Conservation (phyloP, 2,329 filamentous ascomycete genomes). For the Tolypocladium tropicale region DNA sequence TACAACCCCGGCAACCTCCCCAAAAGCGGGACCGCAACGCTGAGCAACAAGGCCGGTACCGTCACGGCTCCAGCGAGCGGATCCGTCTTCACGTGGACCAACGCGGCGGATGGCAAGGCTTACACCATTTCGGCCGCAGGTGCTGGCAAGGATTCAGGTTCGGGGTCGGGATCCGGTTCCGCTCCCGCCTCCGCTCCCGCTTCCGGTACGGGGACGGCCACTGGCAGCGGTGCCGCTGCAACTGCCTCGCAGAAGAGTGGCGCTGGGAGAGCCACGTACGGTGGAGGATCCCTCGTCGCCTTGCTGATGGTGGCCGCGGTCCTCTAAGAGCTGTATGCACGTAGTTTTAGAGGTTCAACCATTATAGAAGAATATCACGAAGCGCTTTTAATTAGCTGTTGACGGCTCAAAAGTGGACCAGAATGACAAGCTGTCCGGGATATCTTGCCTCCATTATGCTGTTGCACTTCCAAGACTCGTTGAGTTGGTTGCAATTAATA, state of each 20-base stretch:
- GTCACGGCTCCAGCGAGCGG: background rate
- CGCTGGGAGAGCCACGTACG: background rate
- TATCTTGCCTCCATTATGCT: too few species aligned
- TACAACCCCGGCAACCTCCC: background rate
- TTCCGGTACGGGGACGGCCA: background rate
- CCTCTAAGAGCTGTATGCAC: background rate
- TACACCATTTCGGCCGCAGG: background rate
- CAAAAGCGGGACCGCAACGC: background rate
- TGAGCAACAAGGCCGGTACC: background rate
- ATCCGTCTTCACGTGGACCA: background rate
- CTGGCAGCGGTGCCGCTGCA: background rate
- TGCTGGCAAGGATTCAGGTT: background rate
- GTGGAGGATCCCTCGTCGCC: background rate
- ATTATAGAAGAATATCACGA: background rate
- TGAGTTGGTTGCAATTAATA: too few species aligned
- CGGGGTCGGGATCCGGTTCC: too few species aligned
- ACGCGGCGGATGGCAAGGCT: background rate
- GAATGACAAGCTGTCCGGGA: too few species aligned
- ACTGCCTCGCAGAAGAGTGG: background rate
- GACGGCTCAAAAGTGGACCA: too few species aligned
- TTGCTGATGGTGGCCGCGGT: background rate
- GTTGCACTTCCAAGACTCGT: too few species aligned
- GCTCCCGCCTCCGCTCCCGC: background rate
- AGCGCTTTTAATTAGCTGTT: background rate
- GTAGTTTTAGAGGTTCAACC: background rate